These are phyloP conservation scores for Colletotrichum sojae DNA, from an alignment of 2,329 filamentous ascomycete species.

Conservation along the genomic window DNA sequence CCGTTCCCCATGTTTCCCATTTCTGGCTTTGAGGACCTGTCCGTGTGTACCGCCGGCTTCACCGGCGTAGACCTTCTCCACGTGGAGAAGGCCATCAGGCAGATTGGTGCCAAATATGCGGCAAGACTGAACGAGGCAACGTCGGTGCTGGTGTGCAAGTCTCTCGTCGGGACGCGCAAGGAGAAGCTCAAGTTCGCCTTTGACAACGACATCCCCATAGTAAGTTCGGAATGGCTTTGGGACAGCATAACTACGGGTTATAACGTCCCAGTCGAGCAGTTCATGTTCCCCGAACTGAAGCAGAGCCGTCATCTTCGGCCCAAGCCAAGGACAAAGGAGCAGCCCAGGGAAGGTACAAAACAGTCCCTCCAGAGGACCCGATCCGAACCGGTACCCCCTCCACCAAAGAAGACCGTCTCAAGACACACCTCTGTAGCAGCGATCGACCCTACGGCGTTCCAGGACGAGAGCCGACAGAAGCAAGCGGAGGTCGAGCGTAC, in stretches of 20 bases:
- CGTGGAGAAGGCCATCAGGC: constrained; percentile 80
- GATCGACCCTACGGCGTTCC: constrained; percentile 59
- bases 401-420: constrained; percentile 41
- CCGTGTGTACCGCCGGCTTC: constrained; percentile 86
- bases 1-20: constrained; percentile 83
- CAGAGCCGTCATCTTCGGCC: constrained; percentile 26
- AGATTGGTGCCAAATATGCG: constrained; percentile 86
- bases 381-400: constrained; percentile 28
- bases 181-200: constrained; percentile 86
- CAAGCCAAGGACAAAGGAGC: constrained; percentile 22
- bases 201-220: constrained; percentile 84
- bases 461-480: constrained; percentile 45
- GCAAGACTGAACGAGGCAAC: constrained; percentile 80
- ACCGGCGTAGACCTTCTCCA: constrained; percentile 88
- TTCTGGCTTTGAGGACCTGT: constrained; percentile 76
- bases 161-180: constrained; percentile 67
- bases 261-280: constrained; percentile 61
- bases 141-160: constrained; percentile 84
- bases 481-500: constrained; percentile 10
- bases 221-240: constrained; percentile 88
- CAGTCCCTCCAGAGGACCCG: constrained; percentile 35
- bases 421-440: constrained; percentile 40
- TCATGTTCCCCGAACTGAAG: constrained; percentile 62
- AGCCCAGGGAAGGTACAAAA: constrained; percentile 14
- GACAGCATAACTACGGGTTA: constrained; percentile 76